Conservation (phyloP, 306 rosid species). For the Trifolium pratense region DNA sequence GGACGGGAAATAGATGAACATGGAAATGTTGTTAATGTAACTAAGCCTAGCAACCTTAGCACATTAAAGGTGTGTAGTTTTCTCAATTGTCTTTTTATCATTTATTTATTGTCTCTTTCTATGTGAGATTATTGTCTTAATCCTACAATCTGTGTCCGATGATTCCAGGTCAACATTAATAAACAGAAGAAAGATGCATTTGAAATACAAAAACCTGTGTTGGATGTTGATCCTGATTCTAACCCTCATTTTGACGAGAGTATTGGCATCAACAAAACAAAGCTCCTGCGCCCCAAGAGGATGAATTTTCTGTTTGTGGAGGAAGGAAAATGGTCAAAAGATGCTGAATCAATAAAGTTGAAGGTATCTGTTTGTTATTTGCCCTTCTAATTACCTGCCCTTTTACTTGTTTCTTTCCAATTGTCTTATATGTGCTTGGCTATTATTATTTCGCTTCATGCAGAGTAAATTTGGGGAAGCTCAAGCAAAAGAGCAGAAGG, state of each 20-base stretch:
- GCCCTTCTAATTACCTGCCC: neutral
- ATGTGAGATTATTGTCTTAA: constrained; percentile 7
- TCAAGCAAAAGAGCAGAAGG: constrained; percentile 96
- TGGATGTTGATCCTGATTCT: constrained; percentile 86
- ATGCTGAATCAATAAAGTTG: constrained; percentile 82
- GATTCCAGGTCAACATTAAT: constrained; percentile 88
- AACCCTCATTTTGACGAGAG: constrained; percentile 83
- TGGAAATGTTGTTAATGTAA: constrained; percentile 76
- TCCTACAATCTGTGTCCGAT: constrained; percentile 22
- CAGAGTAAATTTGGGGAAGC: constrained; percentile 98
- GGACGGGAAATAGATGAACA: constrained; percentile 97
- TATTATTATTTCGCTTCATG: constrained; percentile 28
- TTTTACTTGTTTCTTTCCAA: neutral
- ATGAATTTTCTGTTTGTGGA: constrained; percentile 82
- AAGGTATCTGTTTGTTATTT: constrained; percentile 56
- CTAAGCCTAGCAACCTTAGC: constrained; percentile 88
- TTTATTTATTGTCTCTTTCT: neutral
- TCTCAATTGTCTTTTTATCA: constrained; percentile 14
- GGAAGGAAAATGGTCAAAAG: constrained; percentile 96
- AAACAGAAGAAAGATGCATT: constrained; percentile 92
- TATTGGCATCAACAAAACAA: constrained; percentile 86
- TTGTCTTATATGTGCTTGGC: constrained; percentile 24
- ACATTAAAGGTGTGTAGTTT: constrained; percentile 79
- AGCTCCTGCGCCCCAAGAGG: constrained; percentile 87
- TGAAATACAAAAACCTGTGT: constrained; percentile 85